Evolutionary conservation across 192 early-diverging fungal species (phyloP).

Genomic region (Backusella psychrophila): DNA sequence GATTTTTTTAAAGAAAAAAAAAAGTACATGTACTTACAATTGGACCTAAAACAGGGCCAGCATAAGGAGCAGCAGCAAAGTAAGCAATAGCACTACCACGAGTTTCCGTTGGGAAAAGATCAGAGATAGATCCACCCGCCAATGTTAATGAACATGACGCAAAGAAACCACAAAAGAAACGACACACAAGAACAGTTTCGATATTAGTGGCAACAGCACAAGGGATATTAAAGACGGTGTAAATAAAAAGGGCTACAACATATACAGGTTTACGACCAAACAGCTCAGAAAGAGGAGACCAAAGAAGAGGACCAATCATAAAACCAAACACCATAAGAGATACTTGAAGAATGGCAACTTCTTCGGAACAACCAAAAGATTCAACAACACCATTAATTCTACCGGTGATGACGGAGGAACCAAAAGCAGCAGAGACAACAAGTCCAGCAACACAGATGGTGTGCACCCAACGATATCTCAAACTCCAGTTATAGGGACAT

Average conservation of each 20-base stretch:
- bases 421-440: conserved; percentile 28
- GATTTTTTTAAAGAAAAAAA: neutral
- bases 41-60: conserved; percentile 29
- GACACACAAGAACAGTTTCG: conserved; percentile 24
- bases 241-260: conserved; percentile 20
- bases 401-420: conserved; percentile 26
- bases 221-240: conserved; percentile 30
- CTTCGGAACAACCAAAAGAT: conserved; percentile 13
- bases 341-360: conserved; percentile 27
- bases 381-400: conserved; percentile 10
- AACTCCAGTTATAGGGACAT: conserved; percentile 30
- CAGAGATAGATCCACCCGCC: conserved; percentile 26
- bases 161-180: conserved; percentile 29
- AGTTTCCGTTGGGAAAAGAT: conserved; percentile 18
- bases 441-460: conserved; percentile 21
- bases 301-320: conserved; percentile 26
- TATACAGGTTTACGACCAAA: conserved; percentile 30
- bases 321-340: conserved; percentile 33
- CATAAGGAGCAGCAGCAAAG: conserved; percentile 31
- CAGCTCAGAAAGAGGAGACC: conserved; percentile 30
- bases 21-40: neutral
- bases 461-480: conserved; percentile 16
- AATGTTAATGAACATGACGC: conserved; percentile 24
- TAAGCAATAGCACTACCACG: conserved; percentile 33
- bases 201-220: conserved; percentile 32